Percentiles rank a stretch among this genome's conserved stretches.
Evolutionary conservation across 805 yeast species (phyloP).

Genomic region (Candida wancherniae): DNA sequence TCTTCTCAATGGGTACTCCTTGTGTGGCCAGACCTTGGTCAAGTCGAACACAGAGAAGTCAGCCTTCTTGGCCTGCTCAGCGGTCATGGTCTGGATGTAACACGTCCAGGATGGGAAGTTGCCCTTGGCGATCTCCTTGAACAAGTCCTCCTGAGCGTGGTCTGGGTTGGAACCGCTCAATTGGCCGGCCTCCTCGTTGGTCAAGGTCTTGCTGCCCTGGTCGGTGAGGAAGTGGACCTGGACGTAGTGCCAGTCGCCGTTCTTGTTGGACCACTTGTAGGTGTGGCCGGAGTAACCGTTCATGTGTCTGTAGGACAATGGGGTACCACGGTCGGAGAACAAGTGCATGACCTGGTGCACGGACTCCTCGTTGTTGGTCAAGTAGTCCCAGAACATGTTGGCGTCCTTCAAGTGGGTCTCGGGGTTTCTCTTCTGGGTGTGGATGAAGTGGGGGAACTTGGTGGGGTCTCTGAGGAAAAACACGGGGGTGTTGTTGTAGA

Average conservation of each 20-base stretch:
- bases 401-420: conserved; percentile 74
- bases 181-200: conserved; percentile 62
- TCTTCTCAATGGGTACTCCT: conserved; percentile 78
- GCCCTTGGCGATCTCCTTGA: conserved; percentile 71
- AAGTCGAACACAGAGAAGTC: conserved; percentile 84
- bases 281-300: conserved; percentile 84
- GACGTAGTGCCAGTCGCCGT: conserved; percentile 74
- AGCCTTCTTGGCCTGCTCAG: conserved; percentile 66
- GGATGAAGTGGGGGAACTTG: conserved; percentile 84
- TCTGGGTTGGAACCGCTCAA: conserved; percentile 79
- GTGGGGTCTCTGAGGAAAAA: conserved; percentile 82
- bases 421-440: conserved; percentile 85
- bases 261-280: conserved; percentile 70
- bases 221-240: conserved; percentile 71
- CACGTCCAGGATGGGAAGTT: conserved; percentile 81
- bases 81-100: conserved; percentile 82
- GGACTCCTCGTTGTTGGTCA: conserved; percentile 68
- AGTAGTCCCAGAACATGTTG: conserved; percentile 81
- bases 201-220: conserved; percentile 53
- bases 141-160: conserved; percentile 73
- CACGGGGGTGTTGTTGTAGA: conserved; percentile 81
- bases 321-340: conserved; percentile 82
- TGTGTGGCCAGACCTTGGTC: conserved; percentile 91
- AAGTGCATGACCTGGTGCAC: conserved; percentile 69
- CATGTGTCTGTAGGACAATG: conserved; percentile 70